Conservation (phyloP, 2,329 filamentous ascomycete species). For the Ceratocystis harringtonii region DNA sequence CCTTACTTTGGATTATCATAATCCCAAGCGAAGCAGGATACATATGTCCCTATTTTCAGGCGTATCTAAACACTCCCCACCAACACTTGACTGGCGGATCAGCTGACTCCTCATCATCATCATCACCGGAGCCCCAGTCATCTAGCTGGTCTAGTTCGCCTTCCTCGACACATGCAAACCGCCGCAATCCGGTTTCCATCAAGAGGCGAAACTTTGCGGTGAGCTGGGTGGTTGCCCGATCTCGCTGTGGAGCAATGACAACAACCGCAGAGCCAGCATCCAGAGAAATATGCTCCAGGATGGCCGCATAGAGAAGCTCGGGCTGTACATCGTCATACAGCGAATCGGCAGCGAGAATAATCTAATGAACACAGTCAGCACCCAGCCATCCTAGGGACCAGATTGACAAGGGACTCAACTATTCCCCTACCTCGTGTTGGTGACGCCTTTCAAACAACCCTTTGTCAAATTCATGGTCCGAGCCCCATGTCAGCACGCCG, state of each 20-base stretch:
- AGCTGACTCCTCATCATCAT: constrained; percentile 21
- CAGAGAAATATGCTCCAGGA: constrained; percentile 50
- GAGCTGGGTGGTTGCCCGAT: constrained; percentile 49
- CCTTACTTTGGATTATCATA: too few species aligned
- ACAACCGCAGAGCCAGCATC: constrained; percentile 48
- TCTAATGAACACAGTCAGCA: constrained; percentile 25
- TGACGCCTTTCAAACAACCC: constrained; percentile 30
- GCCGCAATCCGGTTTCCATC: constrained; percentile 38
- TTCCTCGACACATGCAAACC: constrained; percentile 40
- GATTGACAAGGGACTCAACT: not conserved
- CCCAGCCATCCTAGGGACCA: not conserved
- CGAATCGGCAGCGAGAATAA: constrained; percentile 74
- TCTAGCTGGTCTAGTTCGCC: constrained; percentile 52
- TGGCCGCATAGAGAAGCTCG: constrained; percentile 52
- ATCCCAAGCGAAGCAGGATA: not conserved
- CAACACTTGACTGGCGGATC: constrained; percentile 43
- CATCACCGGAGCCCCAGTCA: constrained; percentile 50
- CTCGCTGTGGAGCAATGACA: constrained; percentile 67
- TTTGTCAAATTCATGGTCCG: constrained; percentile 30
- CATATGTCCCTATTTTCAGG: not conserved
- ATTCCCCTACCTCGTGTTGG: constrained; percentile 35
- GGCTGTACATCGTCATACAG: constrained; percentile 81
- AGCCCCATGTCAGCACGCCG: constrained; percentile 62
- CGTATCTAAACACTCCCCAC: constrained; percentile 45
- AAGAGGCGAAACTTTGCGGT: constrained; percentile 44